Conservation (phyloP, 2,329 filamentous ascomycete species). For the Beauveria sp. region DNA sequence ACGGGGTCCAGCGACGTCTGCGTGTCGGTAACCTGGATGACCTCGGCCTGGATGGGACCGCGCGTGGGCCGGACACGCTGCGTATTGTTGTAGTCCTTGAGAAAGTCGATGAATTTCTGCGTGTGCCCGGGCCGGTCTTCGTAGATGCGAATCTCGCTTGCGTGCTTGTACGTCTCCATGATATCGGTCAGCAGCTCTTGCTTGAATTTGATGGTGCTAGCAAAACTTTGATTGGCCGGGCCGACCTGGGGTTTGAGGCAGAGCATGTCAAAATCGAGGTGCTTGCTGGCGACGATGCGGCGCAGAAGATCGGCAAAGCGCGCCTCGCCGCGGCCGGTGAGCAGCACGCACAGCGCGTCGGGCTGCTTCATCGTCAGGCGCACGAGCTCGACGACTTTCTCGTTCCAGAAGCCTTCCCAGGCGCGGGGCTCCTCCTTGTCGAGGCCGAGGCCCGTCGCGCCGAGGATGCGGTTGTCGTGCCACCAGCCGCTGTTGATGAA, state of each 20-base stretch:
- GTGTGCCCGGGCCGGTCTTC: constrained; percentile 62
- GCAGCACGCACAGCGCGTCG: constrained; percentile 73
- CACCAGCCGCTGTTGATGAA: constrained; percentile 90
- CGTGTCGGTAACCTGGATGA: constrained; percentile 77
- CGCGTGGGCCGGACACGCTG: constrained; percentile 44
- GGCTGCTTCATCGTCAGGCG: constrained; percentile 74
- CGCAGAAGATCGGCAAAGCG: constrained; percentile 73
- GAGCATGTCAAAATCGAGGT: constrained; percentile 80
- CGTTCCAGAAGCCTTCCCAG: constrained; percentile 97
- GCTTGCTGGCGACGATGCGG: constrained; percentile 69
- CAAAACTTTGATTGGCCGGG: constrained; percentile 70
- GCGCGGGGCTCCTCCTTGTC: constrained; percentile 74
- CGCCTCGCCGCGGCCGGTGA: constrained; percentile 77
- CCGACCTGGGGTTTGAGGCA: constrained; percentile 79
- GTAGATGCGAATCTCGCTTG: constrained; percentile 74
- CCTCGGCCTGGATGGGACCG: constrained; percentile 64
- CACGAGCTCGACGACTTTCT: constrained; percentile 75
- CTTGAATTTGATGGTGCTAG: constrained; percentile 86
- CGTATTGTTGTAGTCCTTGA: constrained; percentile 64
- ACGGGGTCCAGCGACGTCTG: constrained; percentile 68
- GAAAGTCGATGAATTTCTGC: constrained; percentile 77
- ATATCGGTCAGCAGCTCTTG: constrained; percentile 73
- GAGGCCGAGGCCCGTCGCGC: constrained; percentile 74
- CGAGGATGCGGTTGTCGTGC: constrained; percentile 84
- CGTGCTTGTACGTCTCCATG: constrained; percentile 76